A percentile compares a stretch with the other conserved stretches of the same genome.
Evolutionary conservation across 2,329 filamentous ascomycete genomes (phyloP).

Genomic region (Chaetomium sp.): DNA sequence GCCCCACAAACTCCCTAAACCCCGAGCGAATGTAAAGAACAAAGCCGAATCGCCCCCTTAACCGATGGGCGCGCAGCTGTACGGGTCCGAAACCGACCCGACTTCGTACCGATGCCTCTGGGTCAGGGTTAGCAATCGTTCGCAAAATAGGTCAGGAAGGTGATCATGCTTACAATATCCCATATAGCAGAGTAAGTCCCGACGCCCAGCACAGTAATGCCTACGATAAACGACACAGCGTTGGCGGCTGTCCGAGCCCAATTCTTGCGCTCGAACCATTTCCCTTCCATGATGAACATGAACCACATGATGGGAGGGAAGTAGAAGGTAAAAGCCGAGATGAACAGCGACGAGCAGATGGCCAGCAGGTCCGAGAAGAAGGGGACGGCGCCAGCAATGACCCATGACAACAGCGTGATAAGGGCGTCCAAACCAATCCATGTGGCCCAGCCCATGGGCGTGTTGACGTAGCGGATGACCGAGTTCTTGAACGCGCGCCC

Average conservation of each 20-base stretch:
- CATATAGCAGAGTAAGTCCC: constrained; percentile 37
- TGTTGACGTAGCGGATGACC: constrained; percentile 52
- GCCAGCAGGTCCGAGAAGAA: constrained; percentile 70
- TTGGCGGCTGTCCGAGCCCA: constrained; percentile 30
- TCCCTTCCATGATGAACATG: constrained; percentile 40
- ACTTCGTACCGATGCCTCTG: constrained; percentile 28
- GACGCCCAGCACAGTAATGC: constrained; percentile 36
- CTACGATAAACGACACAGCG: constrained; percentile 33
- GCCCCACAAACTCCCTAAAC: constrained; percentile 6
- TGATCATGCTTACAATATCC: constrained; percentile 37
- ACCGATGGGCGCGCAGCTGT: constrained; percentile 30
- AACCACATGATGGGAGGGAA: constrained; percentile 42
- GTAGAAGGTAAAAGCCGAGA: constrained; percentile 50
- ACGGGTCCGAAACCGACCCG: constrained; percentile 29
- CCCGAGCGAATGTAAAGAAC: not conserved
- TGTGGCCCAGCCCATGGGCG: constrained; percentile 49
- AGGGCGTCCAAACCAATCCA: constrained; percentile 60
- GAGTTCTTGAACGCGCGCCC: constrained; percentile 49
- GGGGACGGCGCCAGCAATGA: constrained; percentile 73
- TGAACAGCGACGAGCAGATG: constrained; percentile 53
- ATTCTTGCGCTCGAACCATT: constrained; percentile 37
- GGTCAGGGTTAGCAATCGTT: not conserved
- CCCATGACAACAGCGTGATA: constrained; percentile 66
- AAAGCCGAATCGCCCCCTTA: not conserved
- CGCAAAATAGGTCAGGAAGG: not conserved